Evolutionary conservation across 2,329 filamentous ascomycete genomes (phyloP), one percentile per base, ranked within the genome.

Genomic region (Fusarium austroafricanum): DNA sequence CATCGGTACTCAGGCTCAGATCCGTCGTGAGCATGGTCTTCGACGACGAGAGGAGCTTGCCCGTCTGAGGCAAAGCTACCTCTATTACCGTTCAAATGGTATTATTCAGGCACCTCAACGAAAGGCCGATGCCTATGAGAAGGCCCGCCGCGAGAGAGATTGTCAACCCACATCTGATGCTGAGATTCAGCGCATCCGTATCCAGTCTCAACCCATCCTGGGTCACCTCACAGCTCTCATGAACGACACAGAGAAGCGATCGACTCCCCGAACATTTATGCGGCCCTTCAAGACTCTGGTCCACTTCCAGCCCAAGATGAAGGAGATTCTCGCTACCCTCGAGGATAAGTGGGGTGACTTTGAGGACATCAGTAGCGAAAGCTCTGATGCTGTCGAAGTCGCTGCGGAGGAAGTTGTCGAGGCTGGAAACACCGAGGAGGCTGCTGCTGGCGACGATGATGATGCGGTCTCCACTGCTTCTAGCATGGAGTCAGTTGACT

Each of bases 281-380:
- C 70, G 78, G 1, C 81, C 81, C 1, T 83, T 83, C 72, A 79
- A 79, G 70, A 50, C 77, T 7, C 63, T 83, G 5, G 72, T 82
- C 0, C 78, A 79, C 72, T 79, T 79, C 53, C 81, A 83, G 44
- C 77, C 79, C 8, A 77, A 79, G 71, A 81, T 82, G 78, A 75
- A 75, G 21, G 76, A 80, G 50, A 75, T 78, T 6, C 76, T 82
- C 2, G 67, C 73, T 4, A 76, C 74, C 0, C 72, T 83, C 10
- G 80, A 82, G 55, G 79, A 81, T 61, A 81, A 80, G 60, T 82
- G 79, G 79, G 78, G 71, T 2, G 77, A 80, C 40, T 74, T 75
- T 31, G 78, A 80, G 46, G 77, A 80, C 26, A 46, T 74, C 4
- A 65, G 62, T 2, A 70, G 60, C 17, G 64, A 55, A 4, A 73